A percentile compares a stretch with the other conserved stretches of the same genome.
Evolutionary conservation across 2,329 filamentous ascomycete species (phyloP).

Genomic region (Plectosphaerella sp.): DNA sequence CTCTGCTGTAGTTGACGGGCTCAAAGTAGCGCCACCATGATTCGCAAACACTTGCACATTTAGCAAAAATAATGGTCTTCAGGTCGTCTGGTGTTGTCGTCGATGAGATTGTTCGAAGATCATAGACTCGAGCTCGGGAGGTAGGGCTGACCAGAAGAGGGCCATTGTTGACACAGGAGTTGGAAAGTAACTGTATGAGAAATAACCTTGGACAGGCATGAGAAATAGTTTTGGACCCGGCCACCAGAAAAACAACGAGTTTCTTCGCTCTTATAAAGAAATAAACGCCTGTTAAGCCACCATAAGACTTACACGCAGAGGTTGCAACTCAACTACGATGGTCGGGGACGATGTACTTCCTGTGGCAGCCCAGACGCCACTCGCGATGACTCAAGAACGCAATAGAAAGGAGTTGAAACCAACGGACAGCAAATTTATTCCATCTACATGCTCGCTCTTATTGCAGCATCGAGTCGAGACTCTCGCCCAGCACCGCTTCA

Average conservation of each 20-base stretch:
- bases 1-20: not conserved
- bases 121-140: not conserved
- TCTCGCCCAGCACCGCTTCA: constrained; percentile 85
- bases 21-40: not conserved
- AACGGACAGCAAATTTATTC: not conserved
- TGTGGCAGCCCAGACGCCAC: no score
- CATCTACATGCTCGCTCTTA: constrained; percentile 36
- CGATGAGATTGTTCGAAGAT: not conserved
- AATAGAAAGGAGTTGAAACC: not conserved
- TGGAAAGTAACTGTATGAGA: no score
- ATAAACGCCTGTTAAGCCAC: no score
- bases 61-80: not conserved
- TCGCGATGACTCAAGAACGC: no score
- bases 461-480: constrained; percentile 86
- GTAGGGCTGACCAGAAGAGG: not conserved
- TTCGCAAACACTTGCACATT: not conserved
- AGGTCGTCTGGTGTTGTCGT: not conserved
- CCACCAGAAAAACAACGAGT: no score
- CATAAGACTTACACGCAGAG: no score
- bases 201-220: no score
- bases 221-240: no score
- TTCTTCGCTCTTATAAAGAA: no score
- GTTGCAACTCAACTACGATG: no score
- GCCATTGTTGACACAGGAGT: not conserved
- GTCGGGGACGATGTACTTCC: no score